Conservation (phyloP, 2,329 filamentous ascomycete genomes). For the Sporothrix variecibatus region DNA sequence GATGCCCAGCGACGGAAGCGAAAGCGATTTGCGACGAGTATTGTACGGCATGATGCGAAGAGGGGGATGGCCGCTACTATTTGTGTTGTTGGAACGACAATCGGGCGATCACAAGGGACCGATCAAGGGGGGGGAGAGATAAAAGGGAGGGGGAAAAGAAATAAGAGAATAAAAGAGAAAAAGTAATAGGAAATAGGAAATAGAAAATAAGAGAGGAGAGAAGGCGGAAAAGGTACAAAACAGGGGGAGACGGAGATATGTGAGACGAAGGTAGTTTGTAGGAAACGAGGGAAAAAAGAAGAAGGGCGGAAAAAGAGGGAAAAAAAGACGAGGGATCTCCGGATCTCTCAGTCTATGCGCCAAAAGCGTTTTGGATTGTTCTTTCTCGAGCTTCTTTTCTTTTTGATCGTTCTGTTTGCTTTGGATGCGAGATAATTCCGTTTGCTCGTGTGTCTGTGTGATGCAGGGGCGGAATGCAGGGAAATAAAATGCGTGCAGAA, state of each 20-base stretch:
- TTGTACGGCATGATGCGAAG: constrained; percentile 78
- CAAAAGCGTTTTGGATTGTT: constrained; percentile 4
- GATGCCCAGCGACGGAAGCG: constrained; percentile 88
- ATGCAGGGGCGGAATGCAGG: constrained; percentile 13
- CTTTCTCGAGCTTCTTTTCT: not conserved
- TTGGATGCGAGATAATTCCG: not conserved
- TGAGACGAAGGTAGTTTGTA: not conserved
- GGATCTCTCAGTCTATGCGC: constrained; percentile 14
- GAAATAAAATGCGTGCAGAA: constrained; percentile 10
- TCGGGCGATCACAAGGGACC: not conserved
- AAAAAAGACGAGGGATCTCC: not conserved
- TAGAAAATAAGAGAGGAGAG: constrained; percentile 2
- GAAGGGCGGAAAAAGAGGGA: not conserved
- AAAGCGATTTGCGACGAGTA: constrained; percentile 93
- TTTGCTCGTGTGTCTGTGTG: not conserved
- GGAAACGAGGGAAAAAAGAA: not conserved
- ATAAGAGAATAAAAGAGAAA: constrained; percentile 9
- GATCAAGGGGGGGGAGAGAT: constrained; percentile 1
- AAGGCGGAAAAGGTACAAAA: not conserved
- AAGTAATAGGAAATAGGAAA: not conserved
- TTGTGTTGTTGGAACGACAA: not conserved
- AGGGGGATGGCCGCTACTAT: not conserved
- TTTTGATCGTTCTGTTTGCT: not conserved
- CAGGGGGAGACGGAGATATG: constrained; percentile 9
- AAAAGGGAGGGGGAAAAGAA: not conserved